A percentile compares a stretch with the other conserved stretches of the same genome.
phyloP scores from a whole-genome alignment of 441 rosid genomes.

The Flueggea neowawraea region DNA sequence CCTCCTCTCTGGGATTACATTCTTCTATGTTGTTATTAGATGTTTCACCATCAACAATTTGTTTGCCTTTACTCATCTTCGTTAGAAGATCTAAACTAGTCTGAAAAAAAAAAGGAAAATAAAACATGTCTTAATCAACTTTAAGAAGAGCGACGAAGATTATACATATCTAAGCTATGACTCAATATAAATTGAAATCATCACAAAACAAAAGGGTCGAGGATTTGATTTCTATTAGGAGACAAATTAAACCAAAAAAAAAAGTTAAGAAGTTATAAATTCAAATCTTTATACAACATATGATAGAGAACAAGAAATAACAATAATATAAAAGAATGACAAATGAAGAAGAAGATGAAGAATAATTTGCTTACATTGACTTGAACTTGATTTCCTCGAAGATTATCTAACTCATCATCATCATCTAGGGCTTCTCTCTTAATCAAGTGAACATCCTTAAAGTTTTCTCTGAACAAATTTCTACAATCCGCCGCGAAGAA shows the following conservation, averaged over 20 bases:
- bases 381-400: background rate
- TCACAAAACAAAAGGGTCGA: no score
- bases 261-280: no score
- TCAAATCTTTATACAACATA: no score
- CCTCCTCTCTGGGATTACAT: constrained; percentile 47
- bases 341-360: background rate
- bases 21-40: constrained; percentile 41
- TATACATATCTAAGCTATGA: no score
- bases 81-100: constrained; percentile 67
- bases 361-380: constrained; percentile 4
- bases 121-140: background rate
- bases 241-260: no score
- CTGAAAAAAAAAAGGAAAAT: constrained; percentile 16
- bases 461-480: no score
- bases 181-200: no score
- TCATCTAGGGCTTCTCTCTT: constrained; percentile 1
- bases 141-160: no score
- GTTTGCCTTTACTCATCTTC: constrained; percentile 47
- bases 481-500: constrained; percentile 26
- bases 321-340: no score
- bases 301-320: no score
- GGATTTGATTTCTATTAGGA: no score
- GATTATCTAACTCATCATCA: background rate
- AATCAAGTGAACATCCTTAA: background rate
- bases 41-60: constrained; percentile 51